phyloP scores from a whole-genome alignment of 306 rosid species.

The Senna tora region DNA sequence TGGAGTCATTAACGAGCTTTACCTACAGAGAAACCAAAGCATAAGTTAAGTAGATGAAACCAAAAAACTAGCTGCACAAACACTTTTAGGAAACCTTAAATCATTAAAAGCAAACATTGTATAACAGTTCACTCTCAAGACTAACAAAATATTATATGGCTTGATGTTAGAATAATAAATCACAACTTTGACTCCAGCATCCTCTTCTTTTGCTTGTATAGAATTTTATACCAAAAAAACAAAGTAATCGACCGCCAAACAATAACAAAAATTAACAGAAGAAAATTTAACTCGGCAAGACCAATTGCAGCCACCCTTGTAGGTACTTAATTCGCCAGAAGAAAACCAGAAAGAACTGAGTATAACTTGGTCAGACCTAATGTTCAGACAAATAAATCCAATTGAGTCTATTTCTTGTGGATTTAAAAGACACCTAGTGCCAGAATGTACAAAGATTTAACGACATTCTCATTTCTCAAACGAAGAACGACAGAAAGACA shows the following conservation, averaged over 20 bases:
- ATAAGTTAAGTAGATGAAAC: constrained; percentile 17
- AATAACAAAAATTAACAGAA: neutral
- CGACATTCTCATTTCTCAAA: neutral
- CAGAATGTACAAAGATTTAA: neutral
- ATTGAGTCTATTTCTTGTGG: neutral
- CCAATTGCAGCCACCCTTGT: neutral
- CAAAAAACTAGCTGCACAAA: neutral
- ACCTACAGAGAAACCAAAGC: constrained; percentile 43
- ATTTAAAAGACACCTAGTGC: neutral
- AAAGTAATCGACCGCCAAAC: neutral
- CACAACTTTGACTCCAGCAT: constrained; percentile 6
- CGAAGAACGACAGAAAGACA: neutral
- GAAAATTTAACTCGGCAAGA: neutral
- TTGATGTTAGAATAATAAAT: constrained; percentile 14
- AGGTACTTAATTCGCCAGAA: neutral
- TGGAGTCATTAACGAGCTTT: constrained; percentile 67
- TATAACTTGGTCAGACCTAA: too few species aligned
- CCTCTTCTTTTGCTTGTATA: neutral
- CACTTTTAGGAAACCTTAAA: constrained; percentile 2
- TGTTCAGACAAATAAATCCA: neutral
- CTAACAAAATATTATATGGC: neutral
- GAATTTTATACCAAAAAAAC: neutral
- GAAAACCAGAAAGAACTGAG: neutral
- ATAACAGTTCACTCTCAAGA: neutral
- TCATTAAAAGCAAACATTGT: constrained; percentile 3